phyloP scores from a whole-genome alignment of 2,329 filamentous ascomycete genomes.

The Ceratocystis ficicola region DNA sequence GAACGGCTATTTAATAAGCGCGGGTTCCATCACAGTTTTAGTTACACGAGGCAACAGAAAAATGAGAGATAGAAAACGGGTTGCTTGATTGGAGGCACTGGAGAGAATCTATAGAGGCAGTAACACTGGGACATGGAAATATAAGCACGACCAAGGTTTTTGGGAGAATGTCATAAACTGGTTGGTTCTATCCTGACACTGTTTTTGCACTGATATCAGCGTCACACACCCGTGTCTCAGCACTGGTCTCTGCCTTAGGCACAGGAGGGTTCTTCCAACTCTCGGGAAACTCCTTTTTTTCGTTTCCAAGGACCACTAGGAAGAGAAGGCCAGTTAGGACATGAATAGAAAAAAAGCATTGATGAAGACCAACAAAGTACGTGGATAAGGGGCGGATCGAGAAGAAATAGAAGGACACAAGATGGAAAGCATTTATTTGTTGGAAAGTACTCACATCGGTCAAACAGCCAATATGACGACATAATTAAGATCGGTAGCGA shows the following conservation, averaged over 20 bases:
- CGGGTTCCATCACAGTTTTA: too few relatives aligned
- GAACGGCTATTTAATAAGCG: too few relatives aligned
- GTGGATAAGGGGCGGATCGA: too few relatives aligned
- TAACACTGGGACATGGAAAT: not conserved
- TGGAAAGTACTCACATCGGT: constrained; percentile 9
- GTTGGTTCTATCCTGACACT: not conserved
- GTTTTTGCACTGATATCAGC: not conserved
- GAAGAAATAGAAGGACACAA: constrained; percentile 2
- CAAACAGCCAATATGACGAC: constrained; percentile 20
- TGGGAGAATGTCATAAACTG: not conserved
- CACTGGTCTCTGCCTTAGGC: not conserved
- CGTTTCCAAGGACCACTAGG: constrained; percentile 12
- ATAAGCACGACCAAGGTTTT: not conserved
- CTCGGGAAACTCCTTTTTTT: constrained; percentile 14
- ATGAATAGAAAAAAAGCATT: not conserved
- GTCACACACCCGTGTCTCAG: not conserved
- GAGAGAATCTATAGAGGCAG: too few relatives aligned
- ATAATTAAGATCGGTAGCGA: constrained; percentile 18
- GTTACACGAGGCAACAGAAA: too few relatives aligned
- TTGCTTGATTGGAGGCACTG: too few relatives aligned
- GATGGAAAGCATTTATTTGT: not conserved
- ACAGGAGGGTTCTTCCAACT: constrained; percentile 10
- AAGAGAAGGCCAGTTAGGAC: not conserved
- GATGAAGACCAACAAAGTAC: not conserved
- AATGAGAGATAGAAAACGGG: too few relatives aligned